Percentiles rank a stretch among this genome's conserved stretches.
Evolutionary conservation across 306 rosid species (phyloP).

Genomic region (Corylus avellana): DNA sequence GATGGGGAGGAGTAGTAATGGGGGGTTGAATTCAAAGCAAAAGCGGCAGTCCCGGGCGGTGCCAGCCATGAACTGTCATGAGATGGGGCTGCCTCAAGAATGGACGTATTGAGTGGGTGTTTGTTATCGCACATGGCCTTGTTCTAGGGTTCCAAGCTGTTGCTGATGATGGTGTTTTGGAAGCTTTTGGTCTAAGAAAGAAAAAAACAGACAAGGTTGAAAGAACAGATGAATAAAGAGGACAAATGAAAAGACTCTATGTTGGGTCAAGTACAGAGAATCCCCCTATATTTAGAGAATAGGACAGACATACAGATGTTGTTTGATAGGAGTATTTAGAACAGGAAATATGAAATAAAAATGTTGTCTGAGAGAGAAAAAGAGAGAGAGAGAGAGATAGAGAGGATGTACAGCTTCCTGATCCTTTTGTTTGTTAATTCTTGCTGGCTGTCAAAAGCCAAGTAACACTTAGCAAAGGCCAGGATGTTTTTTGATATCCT

Average conservation of each 20-base stretch:
- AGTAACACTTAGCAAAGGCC: no score
- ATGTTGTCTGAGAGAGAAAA: no score
- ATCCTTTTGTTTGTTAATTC: no score
- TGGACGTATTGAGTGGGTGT: slow-evolving; percentile 69
- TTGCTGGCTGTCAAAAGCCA: no score
- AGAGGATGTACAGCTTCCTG: no score
- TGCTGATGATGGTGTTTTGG: slow-evolving; percentile 17
- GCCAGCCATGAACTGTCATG: slow-evolving; percentile 39
- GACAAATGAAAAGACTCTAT: not conserved
- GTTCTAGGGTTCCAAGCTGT: not conserved
- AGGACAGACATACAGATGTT: slow-evolving; percentile 2
- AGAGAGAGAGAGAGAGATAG: no score
- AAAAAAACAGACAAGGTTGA: not conserved
- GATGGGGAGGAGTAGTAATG: slow-evolving; percentile 33
- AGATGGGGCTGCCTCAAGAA: slow-evolving; percentile 68
- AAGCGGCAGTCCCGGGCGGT: slow-evolving; percentile 26
- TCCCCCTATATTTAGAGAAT: slow-evolving; percentile 1
- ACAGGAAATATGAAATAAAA: no score
- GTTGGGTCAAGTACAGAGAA: slow-evolving; percentile 21
- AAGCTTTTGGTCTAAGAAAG: not conserved
- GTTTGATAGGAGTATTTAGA: no score
- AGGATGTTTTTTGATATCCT: no score
- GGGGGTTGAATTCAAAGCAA: slow-evolving; percentile 42
- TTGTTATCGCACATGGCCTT: not conserved
- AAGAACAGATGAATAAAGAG: slow-evolving; percentile 12